Percentiles rank a stretch among this genome's conserved stretches.
Evolutionary conservation across 2,329 filamentous ascomycete genomes (phyloP).

Genomic region (Fusarium sp.): DNA sequence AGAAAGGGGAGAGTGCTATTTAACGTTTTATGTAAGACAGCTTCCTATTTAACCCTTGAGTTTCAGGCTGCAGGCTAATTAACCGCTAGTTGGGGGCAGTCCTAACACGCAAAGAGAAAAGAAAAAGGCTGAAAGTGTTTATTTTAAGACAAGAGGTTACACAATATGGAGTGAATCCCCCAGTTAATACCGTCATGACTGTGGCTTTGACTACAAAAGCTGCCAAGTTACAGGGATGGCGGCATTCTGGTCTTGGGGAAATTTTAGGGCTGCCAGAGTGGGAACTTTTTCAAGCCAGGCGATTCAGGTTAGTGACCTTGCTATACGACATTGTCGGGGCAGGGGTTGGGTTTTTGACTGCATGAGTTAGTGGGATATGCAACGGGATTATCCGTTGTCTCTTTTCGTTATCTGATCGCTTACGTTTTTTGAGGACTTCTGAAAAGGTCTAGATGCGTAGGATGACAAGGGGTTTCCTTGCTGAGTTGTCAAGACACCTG

Average conservation of each 20-base stretch:
- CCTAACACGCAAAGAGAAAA: neutral
- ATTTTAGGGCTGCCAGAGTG: neutral
- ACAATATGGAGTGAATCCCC: neutral
- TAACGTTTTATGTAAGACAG: neutral
- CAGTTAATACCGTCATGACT: neutral
- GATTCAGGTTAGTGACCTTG: neutral
- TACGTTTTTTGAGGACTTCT: neutral
- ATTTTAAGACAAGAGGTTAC: neutral
- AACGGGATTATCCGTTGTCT: neutral
- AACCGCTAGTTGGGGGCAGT: neutral
- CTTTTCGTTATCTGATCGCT: neutral
- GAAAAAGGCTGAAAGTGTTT: neutral
- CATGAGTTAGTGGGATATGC: neutral
- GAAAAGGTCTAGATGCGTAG: neutral
- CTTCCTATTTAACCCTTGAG: neutral
- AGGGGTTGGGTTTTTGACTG: neutral
- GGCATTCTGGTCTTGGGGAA: neutral
- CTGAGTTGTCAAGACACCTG: neutral
- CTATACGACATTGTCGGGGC: neutral
- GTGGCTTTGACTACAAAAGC: neutral
- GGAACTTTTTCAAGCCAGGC: neutral
- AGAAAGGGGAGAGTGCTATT: neutral
- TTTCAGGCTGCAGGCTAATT: neutral
- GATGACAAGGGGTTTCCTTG: neutral
- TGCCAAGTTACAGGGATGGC: neutral